Conservation (phyloP, 129 eudicot genomes). For the Saposhnikovia divaricata region DNA sequence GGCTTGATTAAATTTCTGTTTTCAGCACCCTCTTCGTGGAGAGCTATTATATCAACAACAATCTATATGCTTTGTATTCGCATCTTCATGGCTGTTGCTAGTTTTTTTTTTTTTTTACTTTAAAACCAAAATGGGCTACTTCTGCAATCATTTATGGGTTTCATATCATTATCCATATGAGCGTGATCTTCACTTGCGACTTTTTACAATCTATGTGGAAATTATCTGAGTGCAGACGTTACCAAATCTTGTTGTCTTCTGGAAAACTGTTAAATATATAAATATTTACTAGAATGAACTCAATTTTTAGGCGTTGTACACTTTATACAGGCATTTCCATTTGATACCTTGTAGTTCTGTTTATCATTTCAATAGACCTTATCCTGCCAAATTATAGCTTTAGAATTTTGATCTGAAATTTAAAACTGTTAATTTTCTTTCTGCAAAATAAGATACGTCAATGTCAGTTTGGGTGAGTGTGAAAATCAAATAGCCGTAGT, state of each 20-base stretch:
- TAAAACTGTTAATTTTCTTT: not conserved
- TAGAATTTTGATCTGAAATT: not conserved
- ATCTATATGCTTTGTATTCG: not conserved
- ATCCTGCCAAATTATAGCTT: not conserved
- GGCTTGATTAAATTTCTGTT: not conserved
- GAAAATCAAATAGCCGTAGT: not conserved
- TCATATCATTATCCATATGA: not conserved
- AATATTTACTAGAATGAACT: not conserved
- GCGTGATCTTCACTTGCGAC: not conserved
- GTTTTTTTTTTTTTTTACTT: not conserved
- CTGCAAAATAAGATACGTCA: not conserved
- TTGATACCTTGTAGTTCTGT: not conserved
- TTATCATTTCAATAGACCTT: not conserved
- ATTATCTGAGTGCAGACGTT: not conserved
- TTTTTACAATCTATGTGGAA: not conserved
- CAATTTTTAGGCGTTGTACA: not conserved
- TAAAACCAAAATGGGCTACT: not conserved
- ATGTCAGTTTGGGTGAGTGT: not conserved
- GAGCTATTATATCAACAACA: not conserved
- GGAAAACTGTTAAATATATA: not conserved
- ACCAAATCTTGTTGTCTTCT: not conserved
- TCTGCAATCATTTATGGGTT: not conserved
- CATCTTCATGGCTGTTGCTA: no score
- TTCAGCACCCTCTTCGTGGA: not conserved
- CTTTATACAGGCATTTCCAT: not conserved